Conservation (phyloP, 306 rosid genomes). For the Corylus heterophylla region DNA sequence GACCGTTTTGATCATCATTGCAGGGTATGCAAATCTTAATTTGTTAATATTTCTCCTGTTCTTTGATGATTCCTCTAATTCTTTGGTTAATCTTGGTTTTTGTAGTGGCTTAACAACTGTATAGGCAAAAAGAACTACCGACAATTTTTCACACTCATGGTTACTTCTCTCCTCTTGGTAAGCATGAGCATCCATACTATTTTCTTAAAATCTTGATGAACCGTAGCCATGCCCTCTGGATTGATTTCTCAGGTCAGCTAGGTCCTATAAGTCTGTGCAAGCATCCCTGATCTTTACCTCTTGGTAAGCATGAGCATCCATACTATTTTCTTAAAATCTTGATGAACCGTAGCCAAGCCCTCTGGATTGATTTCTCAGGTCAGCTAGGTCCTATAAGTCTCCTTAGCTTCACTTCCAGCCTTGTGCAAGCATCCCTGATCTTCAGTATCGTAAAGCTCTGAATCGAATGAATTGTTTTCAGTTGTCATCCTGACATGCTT, state of each 20-base stretch:
- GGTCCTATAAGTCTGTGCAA: neutral
- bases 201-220: slow-evolving; percentile 8
- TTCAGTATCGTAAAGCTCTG: neutral
- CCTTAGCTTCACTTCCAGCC: neutral
- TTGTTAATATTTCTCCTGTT: slow-evolving; percentile 16
- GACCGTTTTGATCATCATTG: slow-evolving; percentile 96
- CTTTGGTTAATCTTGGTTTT: slow-evolving; percentile 20
- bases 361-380: neutral
- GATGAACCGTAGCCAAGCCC: neutral
- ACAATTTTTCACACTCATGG: slow-evolving; percentile 93
- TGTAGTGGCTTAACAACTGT: slow-evolving; percentile 99
- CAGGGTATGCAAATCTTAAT: slow-evolving; percentile 57
- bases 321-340: slow-evolving; percentile 16
- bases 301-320: slow-evolving; percentile 72
- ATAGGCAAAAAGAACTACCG: slow-evolving; percentile 85
- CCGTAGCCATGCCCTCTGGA: neutral
- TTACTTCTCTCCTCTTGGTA: slow-evolving; percentile 94
- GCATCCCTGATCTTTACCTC: slow-evolving; percentile 16
- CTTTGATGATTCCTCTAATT: slow-evolving; percentile 27
- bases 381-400: neutral
- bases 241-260: neutral
- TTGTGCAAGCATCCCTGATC: neutral
- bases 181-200: slow-evolving; percentile 41
- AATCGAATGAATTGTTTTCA: neutral
- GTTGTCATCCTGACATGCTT: neutral